These are phyloP conservation scores for Phoma herbarum DNA, from an alignment of 2,329 filamentous ascomycete species.

Conservation along the genomic window DNA sequence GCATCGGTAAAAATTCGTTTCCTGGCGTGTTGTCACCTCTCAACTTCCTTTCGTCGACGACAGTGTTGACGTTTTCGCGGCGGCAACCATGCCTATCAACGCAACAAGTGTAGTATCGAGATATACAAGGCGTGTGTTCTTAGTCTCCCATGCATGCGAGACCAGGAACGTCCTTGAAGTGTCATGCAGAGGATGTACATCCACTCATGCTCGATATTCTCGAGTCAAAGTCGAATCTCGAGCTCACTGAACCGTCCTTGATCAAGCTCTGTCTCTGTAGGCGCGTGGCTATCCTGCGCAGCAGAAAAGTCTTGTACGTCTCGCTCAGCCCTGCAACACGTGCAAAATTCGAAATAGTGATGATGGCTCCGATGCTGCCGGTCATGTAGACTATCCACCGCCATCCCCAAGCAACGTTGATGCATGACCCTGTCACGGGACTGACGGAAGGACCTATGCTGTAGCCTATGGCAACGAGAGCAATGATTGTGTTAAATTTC, in stretches of 20 bases:
- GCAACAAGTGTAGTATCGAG: conserved; percentile 44
- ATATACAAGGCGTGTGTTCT: conserved; percentile 34
- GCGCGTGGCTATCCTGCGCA: neutral
- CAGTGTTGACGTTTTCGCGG: conserved; percentile 11
- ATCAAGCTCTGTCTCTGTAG: neutral
- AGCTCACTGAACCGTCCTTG: neutral
- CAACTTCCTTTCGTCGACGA: neutral
- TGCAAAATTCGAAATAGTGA: neutral
- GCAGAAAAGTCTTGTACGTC: neutral
- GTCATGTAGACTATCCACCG: conserved; percentile 25
- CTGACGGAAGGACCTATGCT: conserved; percentile 33
- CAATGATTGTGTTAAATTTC: conserved; percentile 34
- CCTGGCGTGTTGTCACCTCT: neutral
- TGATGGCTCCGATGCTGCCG: conserved; percentile 7
- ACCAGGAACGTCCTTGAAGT: conserved; percentile 33
- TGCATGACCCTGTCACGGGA: conserved; percentile 29
- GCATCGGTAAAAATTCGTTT: neutral
- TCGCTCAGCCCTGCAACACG: neutral
- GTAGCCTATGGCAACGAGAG: conserved; percentile 26
- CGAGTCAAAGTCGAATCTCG: neutral
- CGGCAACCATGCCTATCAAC: conserved; percentile 44
- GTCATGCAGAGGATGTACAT: conserved; percentile 42
- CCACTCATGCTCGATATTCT: conserved; percentile 53
- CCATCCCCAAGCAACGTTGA: conserved; percentile 29
- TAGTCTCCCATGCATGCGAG: conserved; percentile 30